Base-by-base conservation (phyloP, 2,329 filamentous ascomycete genomes). In the Sporothrix inflata region DNA sequence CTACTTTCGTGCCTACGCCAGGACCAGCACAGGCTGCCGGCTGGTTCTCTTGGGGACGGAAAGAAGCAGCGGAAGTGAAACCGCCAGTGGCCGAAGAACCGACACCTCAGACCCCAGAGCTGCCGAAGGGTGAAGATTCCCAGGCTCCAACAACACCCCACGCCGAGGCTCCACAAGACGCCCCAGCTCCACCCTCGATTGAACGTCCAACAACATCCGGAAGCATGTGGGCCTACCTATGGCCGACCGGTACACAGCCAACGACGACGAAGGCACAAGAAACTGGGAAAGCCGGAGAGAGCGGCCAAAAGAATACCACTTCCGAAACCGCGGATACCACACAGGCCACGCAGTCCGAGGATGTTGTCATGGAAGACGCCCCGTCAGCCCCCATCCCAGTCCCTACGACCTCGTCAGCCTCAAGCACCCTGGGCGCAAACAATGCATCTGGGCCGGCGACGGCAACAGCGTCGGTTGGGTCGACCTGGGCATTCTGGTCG, bases 401-500 rank as follows among this genome's bases (percentile, higher is more conserved):
- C 12, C 74, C 74, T 4, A 71, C 77, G 60, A 66, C 73, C 60
- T 72, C 72, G 47, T 78, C 68, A 8, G 63, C 45, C 1, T 53
- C 63, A 12, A 71, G 38, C 45, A 63, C 63, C 1, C 51, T 27
- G 6, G 63, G 70, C 6, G 40, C 45, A 8, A 21, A 47, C 30
- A 40, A 42, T 38, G 69, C 55, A 9, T 77, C 81, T 1, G 77
- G 80, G n/a, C 85, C 82, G 27, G 84, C 61, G 1, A 73, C 68
- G 0, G 73, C 73, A n/a, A 73, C 71, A 1, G 71, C 73, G 9
- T 85, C 85, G 19, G 83, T 84, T 21, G 88, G 87, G 14, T 91
- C 92, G 0, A 92, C 90, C 0, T 95, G 92, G 92, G 92, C 91
- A 0, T 94, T 95, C 75, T 95, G 92, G 92, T 93, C 90, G 16